Evolutionary conservation across 495 filamentous ascomycete genomes (phyloP).

Genomic region (Podospora fimiseda): DNA sequence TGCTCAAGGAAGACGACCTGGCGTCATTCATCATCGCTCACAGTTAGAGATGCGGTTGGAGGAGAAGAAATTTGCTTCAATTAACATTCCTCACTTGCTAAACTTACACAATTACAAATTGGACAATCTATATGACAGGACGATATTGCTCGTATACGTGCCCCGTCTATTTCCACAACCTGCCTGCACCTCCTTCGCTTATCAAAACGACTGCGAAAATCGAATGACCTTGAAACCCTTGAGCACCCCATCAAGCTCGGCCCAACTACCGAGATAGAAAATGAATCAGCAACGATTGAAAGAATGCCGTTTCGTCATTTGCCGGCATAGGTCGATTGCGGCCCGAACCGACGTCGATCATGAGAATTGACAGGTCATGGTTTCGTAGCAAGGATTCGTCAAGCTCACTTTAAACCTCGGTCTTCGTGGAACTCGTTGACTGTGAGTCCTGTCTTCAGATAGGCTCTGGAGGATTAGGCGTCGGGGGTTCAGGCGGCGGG

Average conservation of each 20-base stretch:
- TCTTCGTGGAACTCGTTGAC: too few species aligned
- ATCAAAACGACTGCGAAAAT: neutral
- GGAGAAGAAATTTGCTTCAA: too few species aligned
- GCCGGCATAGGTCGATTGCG: conserved; percentile 15
- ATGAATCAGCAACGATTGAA: neutral
- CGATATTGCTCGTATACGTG: neutral
- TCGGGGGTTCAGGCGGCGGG: conserved; percentile 24
- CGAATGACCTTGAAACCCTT: neutral
- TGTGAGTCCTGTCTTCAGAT: too few species aligned
- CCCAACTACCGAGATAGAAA: neutral
- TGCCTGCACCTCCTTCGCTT: too few species aligned
- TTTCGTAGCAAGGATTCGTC: conserved; percentile 4
- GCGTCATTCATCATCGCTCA: conserved; percentile 21
- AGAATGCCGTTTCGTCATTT: neutral
- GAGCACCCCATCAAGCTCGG: neutral
- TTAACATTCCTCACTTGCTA: conserved; percentile 1
- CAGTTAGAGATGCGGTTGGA: conserved; percentile 2
- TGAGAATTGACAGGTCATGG: conserved; percentile 13
- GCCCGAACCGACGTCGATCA: conserved; percentile 22
- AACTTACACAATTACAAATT: neutral
- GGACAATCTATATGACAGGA: neutral
- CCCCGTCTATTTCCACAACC: too few species aligned
- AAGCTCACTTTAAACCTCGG: too few species aligned
- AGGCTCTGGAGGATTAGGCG: conserved; percentile 27
- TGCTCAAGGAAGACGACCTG: conserved; percentile 31